Conservation (phyloP, 345 rosid genomes). For the Excoecaria agallocha region DNA sequence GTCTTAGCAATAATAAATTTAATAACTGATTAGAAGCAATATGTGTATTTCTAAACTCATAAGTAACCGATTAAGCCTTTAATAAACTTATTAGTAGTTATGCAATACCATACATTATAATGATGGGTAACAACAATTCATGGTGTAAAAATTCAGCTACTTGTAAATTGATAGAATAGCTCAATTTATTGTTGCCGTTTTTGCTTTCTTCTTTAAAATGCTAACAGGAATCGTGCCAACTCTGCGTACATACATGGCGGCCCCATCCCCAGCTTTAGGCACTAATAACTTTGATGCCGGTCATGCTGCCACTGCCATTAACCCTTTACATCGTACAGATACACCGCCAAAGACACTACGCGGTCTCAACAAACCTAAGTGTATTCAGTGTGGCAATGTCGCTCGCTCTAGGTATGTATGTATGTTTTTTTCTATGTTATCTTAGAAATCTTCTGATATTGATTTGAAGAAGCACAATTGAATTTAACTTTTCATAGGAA, state of each 20-base stretch:
- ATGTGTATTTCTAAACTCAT: no score
- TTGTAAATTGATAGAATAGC: neutral
- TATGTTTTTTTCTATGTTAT: neutral
- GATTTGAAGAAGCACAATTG: neutral
- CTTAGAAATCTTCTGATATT: neutral
- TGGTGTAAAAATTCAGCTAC: neutral
- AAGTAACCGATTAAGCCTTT: no score
- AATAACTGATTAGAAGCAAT: no score
- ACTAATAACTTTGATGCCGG: constrained; percentile 18
- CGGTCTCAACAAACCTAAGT: constrained; percentile 96
- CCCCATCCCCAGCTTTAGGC: constrained; percentile 26
- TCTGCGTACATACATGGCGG: constrained; percentile 14
- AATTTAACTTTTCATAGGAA: neutral
- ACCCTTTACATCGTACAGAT: neutral
- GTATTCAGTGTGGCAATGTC: constrained; percentile 93
- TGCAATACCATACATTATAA: no score
- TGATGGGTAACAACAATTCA: no score
- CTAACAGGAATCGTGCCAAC: neutral
- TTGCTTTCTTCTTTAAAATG: neutral
- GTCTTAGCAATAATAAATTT: no score
- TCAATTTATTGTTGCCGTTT: neutral
- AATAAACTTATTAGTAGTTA: no score
- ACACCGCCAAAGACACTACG: constrained; percentile 77
- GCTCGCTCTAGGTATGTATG: constrained; percentile 82
- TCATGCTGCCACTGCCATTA: neutral